phyloP scores from a whole-genome alignment of 202 grass and related monocot species.

The Schoenoplectus tabernaemontani region DNA sequence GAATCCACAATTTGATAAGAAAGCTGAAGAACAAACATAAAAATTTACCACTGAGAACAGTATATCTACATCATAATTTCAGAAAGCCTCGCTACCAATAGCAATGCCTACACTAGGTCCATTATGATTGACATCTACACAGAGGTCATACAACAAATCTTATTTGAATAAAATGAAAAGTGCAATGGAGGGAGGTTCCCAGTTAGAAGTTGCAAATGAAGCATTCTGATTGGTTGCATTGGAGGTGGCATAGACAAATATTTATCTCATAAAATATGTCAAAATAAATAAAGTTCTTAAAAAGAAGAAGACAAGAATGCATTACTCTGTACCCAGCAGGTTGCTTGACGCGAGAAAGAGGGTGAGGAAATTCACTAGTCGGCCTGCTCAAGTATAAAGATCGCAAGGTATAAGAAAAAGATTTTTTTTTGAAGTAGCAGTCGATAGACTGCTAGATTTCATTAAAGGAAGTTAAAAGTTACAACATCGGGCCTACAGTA shows the following conservation, averaged over 20 bases:
- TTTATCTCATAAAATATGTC: not conserved
- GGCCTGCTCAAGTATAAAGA: slow-evolving; percentile 30
- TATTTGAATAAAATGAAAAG: not conserved
- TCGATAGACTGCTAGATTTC: too few relatives aligned
- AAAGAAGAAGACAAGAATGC: not conserved
- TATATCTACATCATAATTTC: not conserved
- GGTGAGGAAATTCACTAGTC: slow-evolving; percentile 58
- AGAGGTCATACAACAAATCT: not conserved
- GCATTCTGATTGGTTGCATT: not conserved
- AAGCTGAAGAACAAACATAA: slow-evolving; percentile 42
- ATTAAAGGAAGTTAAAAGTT: too few relatives aligned
- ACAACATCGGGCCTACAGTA: too few relatives aligned
- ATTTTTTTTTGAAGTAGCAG: too few relatives aligned
- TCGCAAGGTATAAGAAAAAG: too few relatives aligned
- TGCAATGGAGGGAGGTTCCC: not conserved
- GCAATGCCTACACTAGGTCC: not conserved
- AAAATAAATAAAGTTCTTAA: not conserved
- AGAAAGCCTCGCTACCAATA: not conserved
- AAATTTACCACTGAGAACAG: not conserved
- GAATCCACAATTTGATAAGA: slow-evolving; percentile 89
- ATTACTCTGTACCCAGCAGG: slow-evolving; percentile 62
- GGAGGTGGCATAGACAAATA: not conserved
- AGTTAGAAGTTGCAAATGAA: not conserved
- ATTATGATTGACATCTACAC: not conserved
- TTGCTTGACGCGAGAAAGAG: slow-evolving; percentile 63